Conservation (phyloP, 176 grass and related monocot genomes). For the Chrysopogon serrulatus region DNA sequence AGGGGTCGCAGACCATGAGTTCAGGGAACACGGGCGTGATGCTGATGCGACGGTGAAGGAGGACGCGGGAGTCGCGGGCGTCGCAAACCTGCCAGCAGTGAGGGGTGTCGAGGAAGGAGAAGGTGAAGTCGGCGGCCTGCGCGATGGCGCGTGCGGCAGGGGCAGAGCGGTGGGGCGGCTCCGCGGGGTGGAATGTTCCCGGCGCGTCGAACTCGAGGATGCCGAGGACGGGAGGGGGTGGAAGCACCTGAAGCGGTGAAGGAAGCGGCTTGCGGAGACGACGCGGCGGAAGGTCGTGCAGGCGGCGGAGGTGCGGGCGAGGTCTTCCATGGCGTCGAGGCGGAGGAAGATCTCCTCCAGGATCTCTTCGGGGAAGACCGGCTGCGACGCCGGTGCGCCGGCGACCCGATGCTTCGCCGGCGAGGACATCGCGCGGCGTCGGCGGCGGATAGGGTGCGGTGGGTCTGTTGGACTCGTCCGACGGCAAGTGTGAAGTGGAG, state of each 20-base stretch:
- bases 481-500: too few species aligned
- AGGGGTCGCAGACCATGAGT: too few species aligned
- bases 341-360: background rate
- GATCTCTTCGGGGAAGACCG: background rate
- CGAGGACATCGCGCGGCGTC: background rate
- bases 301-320: background rate
- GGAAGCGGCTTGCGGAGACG: background rate
- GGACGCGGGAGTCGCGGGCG: background rate
- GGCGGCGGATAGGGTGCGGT: background rate
- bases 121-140: background rate
- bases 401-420: background rate
- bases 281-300: background rate
- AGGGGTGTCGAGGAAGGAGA: background rate
- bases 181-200: background rate
- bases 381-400: background rate
- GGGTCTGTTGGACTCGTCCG: too few species aligned
- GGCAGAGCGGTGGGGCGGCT: background rate
- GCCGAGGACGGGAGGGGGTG: background rate
- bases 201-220: background rate
- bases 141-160: background rate
- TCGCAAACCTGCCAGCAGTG: background rate
- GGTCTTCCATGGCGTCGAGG: background rate
- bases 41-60: background rate
- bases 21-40: too few species aligned
- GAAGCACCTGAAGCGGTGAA: background rate